These are phyloP conservation scores for Odonthalia washingtoniensis DNA, from an alignment of 31 red algal species.

Conservation along the genomic window DNA sequence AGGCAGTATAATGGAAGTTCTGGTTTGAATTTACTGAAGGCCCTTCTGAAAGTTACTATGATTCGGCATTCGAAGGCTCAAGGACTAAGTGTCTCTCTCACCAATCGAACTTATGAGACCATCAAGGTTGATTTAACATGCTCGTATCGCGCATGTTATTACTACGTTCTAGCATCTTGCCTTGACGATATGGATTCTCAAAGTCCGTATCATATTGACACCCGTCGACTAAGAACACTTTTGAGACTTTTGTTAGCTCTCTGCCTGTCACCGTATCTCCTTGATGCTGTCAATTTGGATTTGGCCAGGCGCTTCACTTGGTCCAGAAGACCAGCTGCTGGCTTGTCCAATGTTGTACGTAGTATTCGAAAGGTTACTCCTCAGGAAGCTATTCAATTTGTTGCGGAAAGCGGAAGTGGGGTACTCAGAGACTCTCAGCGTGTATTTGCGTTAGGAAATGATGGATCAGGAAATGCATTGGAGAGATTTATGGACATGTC, in stretches of 20 bases:
- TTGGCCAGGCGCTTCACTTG: slow-evolving; percentile 62
- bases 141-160: slow-evolving; percentile 69
- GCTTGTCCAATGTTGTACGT: neutral
- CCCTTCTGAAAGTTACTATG: slow-evolving; percentile 67
- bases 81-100: slow-evolving; percentile 43
- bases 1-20: slow-evolving; percentile 12
- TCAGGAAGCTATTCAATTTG: slow-evolving; percentile 54
- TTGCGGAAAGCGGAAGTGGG: slow-evolving; percentile 47
- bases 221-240: slow-evolving; percentile 44
- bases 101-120: slow-evolving; percentile 57
- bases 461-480: slow-evolving; percentile 16
- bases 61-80: slow-evolving; percentile 76
- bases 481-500: slow-evolving; percentile 49
- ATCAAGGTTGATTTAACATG: slow-evolving; percentile 66
- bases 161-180: slow-evolving; percentile 49
- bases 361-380: slow-evolving; percentile 41
- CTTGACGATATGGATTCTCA: slow-evolving; percentile 57
- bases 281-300: slow-evolving; percentile 46
- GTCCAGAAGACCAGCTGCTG: slow-evolving; percentile 25
- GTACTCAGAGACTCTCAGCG: slow-evolving; percentile 63
- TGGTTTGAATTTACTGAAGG: slow-evolving; percentile 31
- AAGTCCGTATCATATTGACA: slow-evolving; percentile 15
- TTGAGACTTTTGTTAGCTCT: slow-evolving; percentile 49
- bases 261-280: slow-evolving; percentile 56
- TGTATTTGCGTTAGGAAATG: slow-evolving; percentile 28